These are phyloP conservation scores for Fonsecaea multimorphosa DNA, from an alignment of 2,329 filamentous ascomycete genomes.

Conservation along the genomic window DNA sequence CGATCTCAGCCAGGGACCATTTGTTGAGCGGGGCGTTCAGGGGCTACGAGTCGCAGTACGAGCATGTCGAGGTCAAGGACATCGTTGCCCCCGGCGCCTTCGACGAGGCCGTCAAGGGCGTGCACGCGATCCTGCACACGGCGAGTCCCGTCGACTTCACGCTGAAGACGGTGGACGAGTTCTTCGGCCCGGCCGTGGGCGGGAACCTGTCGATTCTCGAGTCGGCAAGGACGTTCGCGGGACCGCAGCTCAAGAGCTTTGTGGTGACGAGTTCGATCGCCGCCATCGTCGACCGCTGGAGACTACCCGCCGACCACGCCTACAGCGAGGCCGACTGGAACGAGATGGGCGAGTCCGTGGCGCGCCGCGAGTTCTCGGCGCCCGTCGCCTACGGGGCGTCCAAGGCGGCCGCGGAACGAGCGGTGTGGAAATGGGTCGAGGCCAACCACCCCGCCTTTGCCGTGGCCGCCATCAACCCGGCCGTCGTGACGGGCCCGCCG, in stretches of 20 bases:
- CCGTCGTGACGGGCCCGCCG: constrained; percentile 40
- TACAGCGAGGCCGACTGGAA: constrained; percentile 47
- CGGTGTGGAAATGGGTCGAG: constrained; percentile 36
- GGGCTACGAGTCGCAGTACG: constrained; percentile 45
- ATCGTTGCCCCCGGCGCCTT: constrained; percentile 47
- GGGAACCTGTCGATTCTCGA: constrained; percentile 37
- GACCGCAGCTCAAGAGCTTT: constrained; percentile 35
- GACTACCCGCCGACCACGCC: constrained; percentile 37
- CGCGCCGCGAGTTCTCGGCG: constrained; percentile 37
- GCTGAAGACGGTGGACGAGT: constrained; percentile 36
- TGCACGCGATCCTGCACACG: constrained; percentile 37
- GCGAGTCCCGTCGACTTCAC: constrained; percentile 38
- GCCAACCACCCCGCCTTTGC: constrained; percentile 29
- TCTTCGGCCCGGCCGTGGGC: constrained; percentile 37
- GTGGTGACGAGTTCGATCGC: constrained; percentile 40
- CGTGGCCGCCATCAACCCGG: constrained; percentile 36
- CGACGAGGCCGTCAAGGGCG: constrained; percentile 46
- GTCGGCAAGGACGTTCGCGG: constrained; percentile 29
- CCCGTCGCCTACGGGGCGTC: constrained; percentile 39
- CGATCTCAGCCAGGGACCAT: constrained; percentile 32
- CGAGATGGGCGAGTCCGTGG: constrained; percentile 45
- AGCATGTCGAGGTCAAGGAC: constrained; percentile 45
- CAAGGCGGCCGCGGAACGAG: constrained; percentile 37
- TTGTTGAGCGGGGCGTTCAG: constrained; percentile 41
- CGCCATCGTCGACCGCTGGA: constrained; percentile 37